Conservation (phyloP, 1,284 basidiomycete species). For the Fomes fomentarius region DNA sequence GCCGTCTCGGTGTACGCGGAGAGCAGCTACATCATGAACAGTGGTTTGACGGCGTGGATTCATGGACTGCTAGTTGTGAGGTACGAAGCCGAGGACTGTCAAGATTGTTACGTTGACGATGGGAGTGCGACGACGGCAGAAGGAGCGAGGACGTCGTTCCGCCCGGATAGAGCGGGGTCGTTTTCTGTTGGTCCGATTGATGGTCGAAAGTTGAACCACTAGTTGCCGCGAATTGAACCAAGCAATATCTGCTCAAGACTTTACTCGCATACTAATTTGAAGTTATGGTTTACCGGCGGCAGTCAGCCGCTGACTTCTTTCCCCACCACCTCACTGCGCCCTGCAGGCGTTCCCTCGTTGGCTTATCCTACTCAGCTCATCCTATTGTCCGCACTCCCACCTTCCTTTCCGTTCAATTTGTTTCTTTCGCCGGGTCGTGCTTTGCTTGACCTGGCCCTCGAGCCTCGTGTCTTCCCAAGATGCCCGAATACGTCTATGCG, state of each 20-base stretch:
- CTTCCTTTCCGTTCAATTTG: conserved; percentile 3
- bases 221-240: background rate
- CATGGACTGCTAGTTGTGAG: conserved; percentile 31
- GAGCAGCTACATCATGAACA: conserved; percentile 59
- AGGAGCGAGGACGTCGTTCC: no score
- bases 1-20: conserved; percentile 64
- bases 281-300: background rate
- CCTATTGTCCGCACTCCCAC: conserved; percentile 10
- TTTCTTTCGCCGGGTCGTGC: background rate
- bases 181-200: background rate
- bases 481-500: conserved; percentile 72
- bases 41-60: conserved; percentile 51
- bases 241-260: background rate
- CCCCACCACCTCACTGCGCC: background rate
- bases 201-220: background rate
- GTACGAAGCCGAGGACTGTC: background rate
- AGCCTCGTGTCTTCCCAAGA: conserved; percentile 22
- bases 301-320: background rate
- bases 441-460: background rate
- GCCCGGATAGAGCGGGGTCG: background rate
- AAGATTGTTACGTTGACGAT: no score
- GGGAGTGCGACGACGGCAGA: no score
- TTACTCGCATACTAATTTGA: no score
- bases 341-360: background rate
- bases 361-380: background rate